phyloP scores from a whole-genome alignment of 2,329 filamentous ascomycete genomes.

The Diaporthe velutina region DNA sequence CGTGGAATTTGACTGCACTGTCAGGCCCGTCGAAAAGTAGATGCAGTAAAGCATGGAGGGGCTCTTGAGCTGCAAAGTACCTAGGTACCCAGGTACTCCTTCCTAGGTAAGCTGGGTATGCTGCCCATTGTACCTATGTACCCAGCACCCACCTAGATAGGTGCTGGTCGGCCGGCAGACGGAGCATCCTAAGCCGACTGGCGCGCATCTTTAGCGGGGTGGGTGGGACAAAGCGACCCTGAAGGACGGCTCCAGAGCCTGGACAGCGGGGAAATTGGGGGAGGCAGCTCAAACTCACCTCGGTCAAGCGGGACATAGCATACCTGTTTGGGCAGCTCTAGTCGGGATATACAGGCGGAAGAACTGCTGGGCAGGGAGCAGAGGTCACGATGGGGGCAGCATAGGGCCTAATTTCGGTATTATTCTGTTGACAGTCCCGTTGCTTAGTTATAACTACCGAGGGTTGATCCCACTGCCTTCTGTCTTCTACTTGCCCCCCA shows the following conservation, averaged over 20 bases:
- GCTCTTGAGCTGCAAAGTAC: slow-evolving; percentile 24
- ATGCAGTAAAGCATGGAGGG: slow-evolving; percentile 10
- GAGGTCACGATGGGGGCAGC: slow-evolving; percentile 32
- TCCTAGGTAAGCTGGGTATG: neutral
- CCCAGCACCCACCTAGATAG: neutral
- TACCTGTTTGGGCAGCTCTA: slow-evolving; percentile 8
- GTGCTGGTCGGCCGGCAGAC: slow-evolving; percentile 8
- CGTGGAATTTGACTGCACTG: slow-evolving; percentile 19
- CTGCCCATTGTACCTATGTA: neutral
- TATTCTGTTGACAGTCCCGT: slow-evolving; percentile 7
- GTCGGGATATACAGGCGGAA: slow-evolving; percentile 25
- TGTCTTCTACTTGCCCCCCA: neutral
- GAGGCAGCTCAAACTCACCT: slow-evolving; percentile 3
- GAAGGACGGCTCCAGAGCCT: slow-evolving; percentile 4
- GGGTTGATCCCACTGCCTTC: neutral
- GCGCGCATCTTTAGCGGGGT: slow-evolving; percentile 36
- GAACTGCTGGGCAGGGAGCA: slow-evolving; percentile 4
- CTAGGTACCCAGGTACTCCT: slow-evolving; percentile 21
- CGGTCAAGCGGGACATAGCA: slow-evolving; percentile 31
- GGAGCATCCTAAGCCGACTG: slow-evolving; percentile 40
- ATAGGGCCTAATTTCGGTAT: slow-evolving; percentile 11
- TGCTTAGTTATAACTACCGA: slow-evolving; percentile 5
- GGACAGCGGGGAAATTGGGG: slow-evolving; percentile 34
- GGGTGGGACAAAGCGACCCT: slow-evolving; percentile 21
- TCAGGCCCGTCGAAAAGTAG: slow-evolving; percentile 17